phyloP scores from a whole-genome alignment of 1,284 basidiomycete species.

The Sanghuangporus sanghuang region DNA sequence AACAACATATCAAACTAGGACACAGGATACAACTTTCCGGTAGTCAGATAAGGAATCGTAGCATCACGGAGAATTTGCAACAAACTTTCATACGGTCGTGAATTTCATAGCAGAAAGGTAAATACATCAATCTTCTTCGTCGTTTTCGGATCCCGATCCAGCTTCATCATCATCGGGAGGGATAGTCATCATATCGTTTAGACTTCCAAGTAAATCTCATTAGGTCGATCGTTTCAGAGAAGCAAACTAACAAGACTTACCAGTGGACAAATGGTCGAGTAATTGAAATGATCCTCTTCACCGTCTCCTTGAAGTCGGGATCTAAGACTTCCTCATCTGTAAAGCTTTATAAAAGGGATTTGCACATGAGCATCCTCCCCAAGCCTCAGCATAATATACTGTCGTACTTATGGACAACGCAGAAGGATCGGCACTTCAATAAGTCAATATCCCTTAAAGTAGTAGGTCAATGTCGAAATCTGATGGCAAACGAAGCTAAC shows the following conservation, averaged over 20 bases:
- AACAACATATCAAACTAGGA: too few species aligned
- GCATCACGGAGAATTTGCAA: neutral
- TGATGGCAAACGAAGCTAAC: neutral
- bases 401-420: constrained; percentile 61
- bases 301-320: constrained; percentile 58
- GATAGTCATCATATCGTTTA: constrained; percentile 64
- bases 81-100: neutral
- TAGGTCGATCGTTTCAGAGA: neutral
- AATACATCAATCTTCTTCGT: neutral
- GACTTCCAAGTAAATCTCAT: constrained; percentile 31
- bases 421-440: constrained; percentile 77
- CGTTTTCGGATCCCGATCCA: constrained; percentile 4
- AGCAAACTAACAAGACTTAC: constrained; percentile 39
- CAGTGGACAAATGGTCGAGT: constrained; percentile 78
- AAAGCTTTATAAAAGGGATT: constrained; percentile 46
- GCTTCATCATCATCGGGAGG: constrained; percentile 30
- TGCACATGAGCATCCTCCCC: neutral
- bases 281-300: constrained; percentile 51
- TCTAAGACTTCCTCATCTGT: constrained; percentile 68
- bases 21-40: too few species aligned
- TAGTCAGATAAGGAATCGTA: neutral
- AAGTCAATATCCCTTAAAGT: constrained; percentile 74
- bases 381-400: neutral
- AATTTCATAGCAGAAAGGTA: neutral
- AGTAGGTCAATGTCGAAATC: neutral